Evolutionary conservation across 345 rosid species (phyloP).

Genomic region (Pugionium dolabratum): DNA sequence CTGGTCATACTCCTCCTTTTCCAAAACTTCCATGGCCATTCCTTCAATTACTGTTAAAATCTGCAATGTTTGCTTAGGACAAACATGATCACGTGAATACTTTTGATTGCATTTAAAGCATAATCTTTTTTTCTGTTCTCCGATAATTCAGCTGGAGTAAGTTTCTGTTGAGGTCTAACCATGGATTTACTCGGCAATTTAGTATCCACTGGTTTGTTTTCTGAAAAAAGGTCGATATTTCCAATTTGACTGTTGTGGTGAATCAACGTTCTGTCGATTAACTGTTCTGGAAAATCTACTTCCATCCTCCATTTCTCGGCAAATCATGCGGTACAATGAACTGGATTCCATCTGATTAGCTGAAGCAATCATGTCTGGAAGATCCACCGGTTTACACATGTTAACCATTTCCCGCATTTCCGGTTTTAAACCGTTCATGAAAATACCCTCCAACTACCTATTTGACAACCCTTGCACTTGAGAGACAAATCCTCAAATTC

Average conservation of each 20-base stretch:
- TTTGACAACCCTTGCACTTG: not conserved
- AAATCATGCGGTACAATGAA: no score
- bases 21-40: no score
- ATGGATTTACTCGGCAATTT: no score
- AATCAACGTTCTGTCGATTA: no score
- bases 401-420: not conserved
- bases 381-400: not conserved
- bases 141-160: not conserved
- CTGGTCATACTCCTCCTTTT: no score
- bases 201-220: no score
- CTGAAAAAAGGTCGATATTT: no score
- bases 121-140: no score
- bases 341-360: not conserved
- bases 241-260: no score
- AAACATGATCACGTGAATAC: not conserved
- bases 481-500: not conserved
- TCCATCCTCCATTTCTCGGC: not conserved
- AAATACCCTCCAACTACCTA: not conserved
- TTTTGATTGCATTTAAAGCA: not conserved
- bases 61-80: not conserved
- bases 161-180: no score
- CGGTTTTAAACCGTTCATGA: not conserved
- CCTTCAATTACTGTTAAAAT: not conserved
- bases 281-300: no score
- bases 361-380: not conserved